Evolutionary conservation across 768 basidiomycete species (phyloP), one percentile per base, ranked within the genome.

Genomic region (Hirschioporus abietinus): DNA sequence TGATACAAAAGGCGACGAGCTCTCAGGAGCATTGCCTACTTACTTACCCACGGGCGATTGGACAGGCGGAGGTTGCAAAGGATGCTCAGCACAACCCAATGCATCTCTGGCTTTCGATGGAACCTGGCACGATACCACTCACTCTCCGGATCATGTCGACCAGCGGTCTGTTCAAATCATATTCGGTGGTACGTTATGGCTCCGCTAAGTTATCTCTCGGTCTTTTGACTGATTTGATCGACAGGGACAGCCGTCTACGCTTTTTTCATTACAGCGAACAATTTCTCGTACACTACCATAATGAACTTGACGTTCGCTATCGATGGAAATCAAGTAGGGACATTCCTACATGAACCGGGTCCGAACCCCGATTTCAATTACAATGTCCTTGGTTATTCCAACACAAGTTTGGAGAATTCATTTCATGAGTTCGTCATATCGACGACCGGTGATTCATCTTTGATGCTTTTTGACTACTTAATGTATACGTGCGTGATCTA

Each of bases 221-320:
- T 52, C 42, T 20, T 10, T 52, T 1, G 3, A 20, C 42, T 52
- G 4, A 52, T 20, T 10, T 24, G 1, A 66, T 24, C 12, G 7
- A 9, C 25, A 83, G 81, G 81, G 7, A 75, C 78, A 18, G 80
- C 81, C 0, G 70, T 84, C 18, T 82, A 82, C 69, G 78, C 82
- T 1, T 81, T 74, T 68, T 80, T 80, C 66, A 74, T 76, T 25
- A 68, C 80, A 12, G 71, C 80, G 0, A 71, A 74, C 57, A 63
- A 35, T 7, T 35, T 57, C 52, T 76, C 75, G 18, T 68, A 71
- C 63, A 64, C 58, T 64, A 75, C 66, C 68, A 75, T 0, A 76
- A 81, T 58, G n/a, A 63, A 65, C 63, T 73, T 82, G 74, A 73
- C 71, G 4, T 82, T 82, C 68, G 72, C 75, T 35, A 72, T 82